These are phyloP conservation scores for Parietaria judaica DNA, from an alignment of 306 rosid species.

Conservation along the genomic window DNA sequence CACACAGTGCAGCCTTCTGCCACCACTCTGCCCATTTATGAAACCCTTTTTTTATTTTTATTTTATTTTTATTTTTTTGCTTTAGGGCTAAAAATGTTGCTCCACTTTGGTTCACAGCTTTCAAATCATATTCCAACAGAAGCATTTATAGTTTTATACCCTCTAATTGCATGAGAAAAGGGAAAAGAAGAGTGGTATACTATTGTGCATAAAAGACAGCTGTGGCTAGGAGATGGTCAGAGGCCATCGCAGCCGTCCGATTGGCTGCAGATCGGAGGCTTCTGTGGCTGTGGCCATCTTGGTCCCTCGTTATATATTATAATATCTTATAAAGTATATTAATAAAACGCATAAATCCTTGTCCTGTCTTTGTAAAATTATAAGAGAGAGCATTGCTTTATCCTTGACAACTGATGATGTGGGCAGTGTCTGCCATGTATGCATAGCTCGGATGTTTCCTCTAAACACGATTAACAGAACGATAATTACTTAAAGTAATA, in stretches of 20 bases:
- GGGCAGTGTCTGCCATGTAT: conserved; percentile 19
- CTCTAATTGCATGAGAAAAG: not conserved
- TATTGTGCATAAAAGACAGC: not conserved
- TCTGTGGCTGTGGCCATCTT: conserved; percentile 26
- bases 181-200: too few relatives aligned
- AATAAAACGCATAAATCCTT: too few relatives aligned
- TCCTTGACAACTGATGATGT: conserved; percentile 14
- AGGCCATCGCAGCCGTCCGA: conserved; percentile 34
- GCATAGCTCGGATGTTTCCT: too few relatives aligned
- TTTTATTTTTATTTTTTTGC: conserved; percentile 1
- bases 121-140: not conserved
- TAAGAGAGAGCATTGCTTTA: conserved; percentile 21
- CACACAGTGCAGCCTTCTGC: conserved; percentile 50
- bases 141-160: not conserved
- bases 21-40: conserved; percentile 31
- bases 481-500: not conserved
- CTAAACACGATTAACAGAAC: not conserved
- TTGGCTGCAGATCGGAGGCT: conserved; percentile 20
- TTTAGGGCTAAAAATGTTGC: conserved; percentile 3
- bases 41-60: not conserved
- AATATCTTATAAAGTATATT: too few relatives aligned
- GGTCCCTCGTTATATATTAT: conserved; percentile 15
- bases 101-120: conserved; percentile 28
- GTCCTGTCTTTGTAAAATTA: too few relatives aligned
- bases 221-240: conserved; percentile 33